Base-by-base conservation (phyloP, 495 filamentous ascomycete genomes). In the Sabuloglossum arenarium region DNA sequence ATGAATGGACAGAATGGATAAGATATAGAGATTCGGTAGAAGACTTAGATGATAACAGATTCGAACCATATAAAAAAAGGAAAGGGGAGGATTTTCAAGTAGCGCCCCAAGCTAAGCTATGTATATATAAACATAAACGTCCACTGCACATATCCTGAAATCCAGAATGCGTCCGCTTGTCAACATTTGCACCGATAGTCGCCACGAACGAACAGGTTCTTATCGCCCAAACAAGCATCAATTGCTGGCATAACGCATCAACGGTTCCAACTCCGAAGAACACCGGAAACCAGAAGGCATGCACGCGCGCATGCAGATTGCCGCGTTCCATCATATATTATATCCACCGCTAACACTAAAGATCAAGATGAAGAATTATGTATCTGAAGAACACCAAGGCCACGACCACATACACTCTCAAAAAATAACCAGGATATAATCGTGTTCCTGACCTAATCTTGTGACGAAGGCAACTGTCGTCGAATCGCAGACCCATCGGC, bases 401-500 rank as follows among this genome's bases (percentile, higher is more conserved):
- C 39, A 23, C 12, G 19, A n/a, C 16, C 39, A 4, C 1, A 29
- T 19, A 19, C 14, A 19, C 14, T 21, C 24, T 5, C 3, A 51
- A 51, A 3, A 51, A 27, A 14, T 24, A 8, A 5, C 1, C 45
- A 47, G 23, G 19, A 47, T 47, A 4, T 12, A 51, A 51, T 2
- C 23, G 23, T 1, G 23, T 4, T 14, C 25, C 6, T 5, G 1
- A 14, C 11, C 12, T 29, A 51, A 12, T 51, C 47, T 29, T 27
- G 24, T 29, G 30, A 29, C 12, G 53, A 43, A 49, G 59, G 59
- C 19, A 49, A 21, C 12, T 59, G 60, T 29, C 60, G 53, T 25
- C 59, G 47, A 39, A 61, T 53, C 23, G 61, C 53, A 23, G 59
- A 61, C n/a, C 60, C 60, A 27, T 61, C 61, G 37, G 75, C 75